Evolutionary conservation across 2,329 filamentous ascomycete species (phyloP).

Genomic region (Berkeleyomyces rouxiae): DNA sequence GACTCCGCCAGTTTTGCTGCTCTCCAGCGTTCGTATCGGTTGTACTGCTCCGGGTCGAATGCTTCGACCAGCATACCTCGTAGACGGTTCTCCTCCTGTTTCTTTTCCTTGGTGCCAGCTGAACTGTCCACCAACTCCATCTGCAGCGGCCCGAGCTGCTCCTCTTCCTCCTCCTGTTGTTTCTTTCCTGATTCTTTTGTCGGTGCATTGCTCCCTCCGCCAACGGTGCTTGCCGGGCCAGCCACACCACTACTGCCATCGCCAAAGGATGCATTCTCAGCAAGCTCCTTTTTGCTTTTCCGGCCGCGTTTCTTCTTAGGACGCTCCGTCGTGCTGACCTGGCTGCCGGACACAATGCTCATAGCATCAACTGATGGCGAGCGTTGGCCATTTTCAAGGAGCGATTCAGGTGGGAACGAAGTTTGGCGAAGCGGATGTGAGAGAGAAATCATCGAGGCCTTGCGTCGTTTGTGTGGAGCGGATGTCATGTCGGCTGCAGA

Average conservation of each 20-base stretch:
- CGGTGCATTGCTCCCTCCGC: constrained; percentile 27
- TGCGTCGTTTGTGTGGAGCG: constrained; percentile 47
- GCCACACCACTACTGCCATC: constrained; percentile 27
- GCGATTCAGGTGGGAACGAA: constrained; percentile 51
- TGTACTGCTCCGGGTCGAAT: constrained; percentile 50
- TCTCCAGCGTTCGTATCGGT: constrained; percentile 55
- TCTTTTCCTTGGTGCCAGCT: constrained; percentile 48
- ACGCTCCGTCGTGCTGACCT: constrained; percentile 29
- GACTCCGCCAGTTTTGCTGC: constrained; percentile 51
- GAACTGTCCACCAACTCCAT: constrained; percentile 41
- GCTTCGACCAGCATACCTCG: constrained; percentile 45
- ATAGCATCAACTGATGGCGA: constrained; percentile 49
- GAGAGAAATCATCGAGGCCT: constrained; percentile 46
- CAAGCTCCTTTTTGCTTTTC: constrained; percentile 41
- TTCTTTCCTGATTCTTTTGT: constrained; percentile 27
- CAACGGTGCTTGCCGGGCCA: constrained; percentile 24
- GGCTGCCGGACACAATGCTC: constrained; percentile 45
- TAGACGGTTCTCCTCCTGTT: constrained; percentile 42
- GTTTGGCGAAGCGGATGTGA: constrained; percentile 63
- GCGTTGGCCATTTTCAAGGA: constrained; percentile 23
- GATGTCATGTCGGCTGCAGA: constrained; percentile 33
- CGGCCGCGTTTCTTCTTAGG: constrained; percentile 44
- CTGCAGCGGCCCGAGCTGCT: constrained; percentile 25
- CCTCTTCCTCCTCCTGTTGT: constrained; percentile 41
- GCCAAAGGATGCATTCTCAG: constrained; percentile 26